phyloP scores from a whole-genome alignment of 192 early-diverging fungal genomes.

The Obelidium mucronatum region DNA sequence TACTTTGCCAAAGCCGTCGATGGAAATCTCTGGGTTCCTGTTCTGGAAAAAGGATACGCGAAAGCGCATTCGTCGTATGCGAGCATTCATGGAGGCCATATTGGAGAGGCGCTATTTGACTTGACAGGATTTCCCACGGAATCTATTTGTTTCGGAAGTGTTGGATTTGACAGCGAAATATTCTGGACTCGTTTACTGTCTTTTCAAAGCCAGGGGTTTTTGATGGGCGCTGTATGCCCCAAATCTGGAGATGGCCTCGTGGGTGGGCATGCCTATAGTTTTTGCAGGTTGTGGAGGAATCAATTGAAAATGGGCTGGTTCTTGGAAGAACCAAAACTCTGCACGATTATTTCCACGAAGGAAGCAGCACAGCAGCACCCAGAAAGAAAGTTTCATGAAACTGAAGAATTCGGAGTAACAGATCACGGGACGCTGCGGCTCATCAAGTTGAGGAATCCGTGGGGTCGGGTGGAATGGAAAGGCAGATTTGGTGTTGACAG shows the following conservation, averaged over 20 bases:
- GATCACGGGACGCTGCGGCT: conserved; percentile 30
- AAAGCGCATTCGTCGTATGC: conserved; percentile 65
- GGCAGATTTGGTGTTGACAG: conserved; percentile 30
- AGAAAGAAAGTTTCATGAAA: conserved; percentile 5
- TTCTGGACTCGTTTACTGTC: conserved; percentile 32
- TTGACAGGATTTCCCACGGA: conserved; percentile 39
- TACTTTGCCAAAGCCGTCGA: conserved; percentile 22
- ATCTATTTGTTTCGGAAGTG: conserved; percentile 22
- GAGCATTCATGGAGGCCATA: conserved; percentile 48
- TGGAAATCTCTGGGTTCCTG: conserved; percentile 52
- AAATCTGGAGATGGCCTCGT: conserved; percentile 37
- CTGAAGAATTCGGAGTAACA: conserved; percentile 17
- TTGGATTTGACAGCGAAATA: conserved; percentile 27
- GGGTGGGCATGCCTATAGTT: conserved; percentile 36
- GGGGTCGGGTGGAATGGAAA: conserved; percentile 41
- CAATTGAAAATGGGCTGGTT: not conserved
- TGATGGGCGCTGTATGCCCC: conserved; percentile 37
- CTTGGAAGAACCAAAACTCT: conserved; percentile 9
- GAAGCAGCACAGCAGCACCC: no score
- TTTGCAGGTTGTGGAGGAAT: conserved; percentile 27
- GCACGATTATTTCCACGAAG: not conserved
- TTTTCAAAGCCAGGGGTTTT: conserved; percentile 26
- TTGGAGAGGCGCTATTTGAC: conserved; percentile 36
- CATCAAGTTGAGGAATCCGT: conserved; percentile 40
- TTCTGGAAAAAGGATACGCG: conserved; percentile 68